Base-by-base conservation (phyloP, 176 grass and related monocot genomes). In the Chrysopogon serrulatus region DNA sequence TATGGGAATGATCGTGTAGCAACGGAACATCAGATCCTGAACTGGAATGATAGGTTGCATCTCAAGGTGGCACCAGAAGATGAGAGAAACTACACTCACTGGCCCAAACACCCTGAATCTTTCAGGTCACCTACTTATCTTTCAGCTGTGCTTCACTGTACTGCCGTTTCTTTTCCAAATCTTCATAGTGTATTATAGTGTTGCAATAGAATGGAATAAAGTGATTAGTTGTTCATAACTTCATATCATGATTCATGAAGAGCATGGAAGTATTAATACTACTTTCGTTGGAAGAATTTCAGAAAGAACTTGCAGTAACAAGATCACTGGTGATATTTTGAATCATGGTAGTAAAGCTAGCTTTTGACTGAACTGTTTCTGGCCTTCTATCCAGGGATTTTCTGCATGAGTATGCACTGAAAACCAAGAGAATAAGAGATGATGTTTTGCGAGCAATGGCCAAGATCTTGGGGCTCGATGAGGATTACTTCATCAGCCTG, bases 1-100 rank as follows among this genome's bases (percentile, higher is more conserved):
- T 94, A 91, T 27, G 89, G 89, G 49, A 86, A 89, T 30, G 92
- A 94, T 31, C 48, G 4, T n/a, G 88, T 94, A 48, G 3, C 18
- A 56, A 48, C 28, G 0, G 35, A 84, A 49, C 86, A 91, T 10
- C 83, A 91, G 56, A 79, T 71, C 1, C 63, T 91, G 19, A 77
- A 89, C 63, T 94, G 89, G 92, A 44, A 1, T 5, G 92, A 91
- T 68, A 23, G 89, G 26, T 26, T 94, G 62, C 82, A 87, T 75
- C 86, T 94, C 36, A 32, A 62, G 34, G 86, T 94, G 5, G 89
- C 89, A 10, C 92, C 92, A 14, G 89, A 91, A 35, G 70, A 77
- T 3, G 57, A 91, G 41, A 88, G 89, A 75, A 57, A 79, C 40
- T 41, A 85, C 56, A 42, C 43, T 19, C 26, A 45, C 12, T 95